These are phyloP conservation scores for Zangia roseola DNA, from an alignment of 768 basidiomycete species.

Conservation along the genomic window DNA sequence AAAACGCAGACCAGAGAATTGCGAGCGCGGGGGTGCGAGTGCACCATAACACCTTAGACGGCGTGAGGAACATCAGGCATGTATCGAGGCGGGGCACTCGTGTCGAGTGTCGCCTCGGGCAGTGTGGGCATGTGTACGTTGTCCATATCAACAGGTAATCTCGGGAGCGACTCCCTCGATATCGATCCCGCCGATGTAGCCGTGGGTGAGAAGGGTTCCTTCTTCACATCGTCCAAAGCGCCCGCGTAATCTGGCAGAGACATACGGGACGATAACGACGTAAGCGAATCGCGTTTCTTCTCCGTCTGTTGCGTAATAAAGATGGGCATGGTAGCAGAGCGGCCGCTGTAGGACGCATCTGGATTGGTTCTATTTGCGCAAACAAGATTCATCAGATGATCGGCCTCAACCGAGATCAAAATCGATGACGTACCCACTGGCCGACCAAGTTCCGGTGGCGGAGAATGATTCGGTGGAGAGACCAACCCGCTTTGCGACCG, in stretches of 20 bases:
- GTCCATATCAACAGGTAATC: slow-evolving; percentile 19
- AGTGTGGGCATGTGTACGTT: slow-evolving; percentile 13
- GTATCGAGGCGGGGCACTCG: slow-evolving; percentile 23
- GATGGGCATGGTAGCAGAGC: slow-evolving; percentile 38
- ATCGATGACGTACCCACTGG: slow-evolving; percentile 25
- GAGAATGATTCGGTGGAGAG: slow-evolving; percentile 28
- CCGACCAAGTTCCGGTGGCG: slow-evolving; percentile 22
- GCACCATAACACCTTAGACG: slow-evolving; percentile 1
- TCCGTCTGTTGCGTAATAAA: slow-evolving; percentile 45
- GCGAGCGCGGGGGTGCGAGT: too few relatives aligned
- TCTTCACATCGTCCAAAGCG: slow-evolving; percentile 28
- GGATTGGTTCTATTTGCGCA: slow-evolving; percentile 20
- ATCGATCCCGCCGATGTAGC: slow-evolving; percentile 20
- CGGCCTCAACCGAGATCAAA: neutral
- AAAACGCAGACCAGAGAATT: too few relatives aligned
- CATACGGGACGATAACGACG: slow-evolving; percentile 39
- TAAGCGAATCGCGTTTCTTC: slow-evolving; percentile 47
- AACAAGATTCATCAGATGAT: neutral
- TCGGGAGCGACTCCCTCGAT: slow-evolving; percentile 29
- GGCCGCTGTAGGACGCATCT: slow-evolving; percentile 20
- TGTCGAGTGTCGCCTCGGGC: slow-evolving; percentile 18
- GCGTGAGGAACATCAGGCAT: slow-evolving; percentile 17
- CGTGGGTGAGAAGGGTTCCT: slow-evolving; percentile 20
- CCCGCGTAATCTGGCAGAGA: slow-evolving; percentile 43
- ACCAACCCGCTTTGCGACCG: slow-evolving; percentile 38